Evolutionary conservation across 805 yeast species (phyloP).

Genomic region (Brettanomyces sp.): DNA sequence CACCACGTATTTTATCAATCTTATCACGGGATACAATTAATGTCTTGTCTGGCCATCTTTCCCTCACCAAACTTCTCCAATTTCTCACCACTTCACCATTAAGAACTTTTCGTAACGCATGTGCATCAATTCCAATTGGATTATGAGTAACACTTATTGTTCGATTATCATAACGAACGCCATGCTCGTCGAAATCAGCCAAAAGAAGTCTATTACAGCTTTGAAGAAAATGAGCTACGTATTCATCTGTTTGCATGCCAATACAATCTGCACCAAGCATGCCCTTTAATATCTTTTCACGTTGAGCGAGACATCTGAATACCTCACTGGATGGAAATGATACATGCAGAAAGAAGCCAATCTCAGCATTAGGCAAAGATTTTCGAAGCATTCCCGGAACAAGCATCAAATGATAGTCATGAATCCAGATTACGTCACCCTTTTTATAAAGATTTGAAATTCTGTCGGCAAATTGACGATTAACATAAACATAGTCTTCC

Average conservation of each 20-base stretch:
- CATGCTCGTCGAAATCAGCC: conserved; percentile 65
- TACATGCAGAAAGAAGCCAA: conserved; percentile 87
- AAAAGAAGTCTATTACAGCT: conserved; percentile 77
- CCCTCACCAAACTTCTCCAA: conserved; percentile 65
- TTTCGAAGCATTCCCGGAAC: conserved; percentile 80
- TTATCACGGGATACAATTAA: conserved; percentile 85
- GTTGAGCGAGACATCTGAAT: conserved; percentile 85
- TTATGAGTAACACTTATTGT: conserved; percentile 46
- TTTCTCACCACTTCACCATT: conserved; percentile 37
- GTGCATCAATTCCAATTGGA: conserved; percentile 76
- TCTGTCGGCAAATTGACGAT: conserved; percentile 71
- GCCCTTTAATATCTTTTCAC: conserved; percentile 69
- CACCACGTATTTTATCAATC: conserved; percentile 78
- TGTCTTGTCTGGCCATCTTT: conserved; percentile 65
- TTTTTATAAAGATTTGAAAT: conserved; percentile 57
- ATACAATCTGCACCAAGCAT: conserved; percentile 82
- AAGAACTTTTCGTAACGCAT: conserved; percentile 38
- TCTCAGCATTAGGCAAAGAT: conserved; percentile 69
- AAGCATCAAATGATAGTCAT: conserved; percentile 84
- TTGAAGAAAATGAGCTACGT: conserved; percentile 87
- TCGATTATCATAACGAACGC: conserved; percentile 52
- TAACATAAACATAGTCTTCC: conserved; percentile 69
- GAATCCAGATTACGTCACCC: conserved; percentile 83
- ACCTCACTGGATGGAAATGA: conserved; percentile 95
- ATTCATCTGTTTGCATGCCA: conserved; percentile 87